These are phyloP conservation scores for Fusarium albosuccineum DNA, from an alignment of 2,329 filamentous ascomycete species.

Conservation along the genomic window DNA sequence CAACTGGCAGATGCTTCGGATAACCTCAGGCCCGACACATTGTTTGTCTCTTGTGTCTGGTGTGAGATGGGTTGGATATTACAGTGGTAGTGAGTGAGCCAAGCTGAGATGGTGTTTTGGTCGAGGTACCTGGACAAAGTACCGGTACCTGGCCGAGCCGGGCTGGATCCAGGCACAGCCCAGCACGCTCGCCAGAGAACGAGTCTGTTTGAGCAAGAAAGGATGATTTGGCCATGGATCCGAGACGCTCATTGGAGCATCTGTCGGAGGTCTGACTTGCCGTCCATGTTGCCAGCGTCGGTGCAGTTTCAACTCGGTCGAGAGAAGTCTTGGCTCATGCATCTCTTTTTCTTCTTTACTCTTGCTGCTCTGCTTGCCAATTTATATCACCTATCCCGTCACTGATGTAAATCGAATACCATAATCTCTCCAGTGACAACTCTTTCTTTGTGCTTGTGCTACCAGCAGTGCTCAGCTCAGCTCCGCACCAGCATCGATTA, in stretches of 20 bases:
- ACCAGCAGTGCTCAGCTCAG: background rate
- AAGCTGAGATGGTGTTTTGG: background rate
- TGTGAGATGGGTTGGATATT: no score
- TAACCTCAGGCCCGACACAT: no score
- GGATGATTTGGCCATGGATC: background rate
- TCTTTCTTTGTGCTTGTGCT: no score
- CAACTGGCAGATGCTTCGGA: no score
- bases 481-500: background rate
- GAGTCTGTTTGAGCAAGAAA: conserved; percentile 40
- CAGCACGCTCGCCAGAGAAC: conserved; percentile 8
- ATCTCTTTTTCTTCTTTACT: no score
- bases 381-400: no score
- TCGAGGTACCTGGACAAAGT: conserved; percentile 27
- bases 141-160: conserved; percentile 23
- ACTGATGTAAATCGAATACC: no score
- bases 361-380: no score
- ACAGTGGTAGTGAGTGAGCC: no score
- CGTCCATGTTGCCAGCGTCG: background rate
- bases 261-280: background rate
- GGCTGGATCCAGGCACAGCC: background rate
- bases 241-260: background rate
- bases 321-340: no score
- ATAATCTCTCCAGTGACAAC: no score
- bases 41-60: no score
- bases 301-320: background rate